These are phyloP conservation scores for Ambrosiella beaveri DNA, from an alignment of 2,329 filamentous ascomycete genomes.

Conservation along the genomic window DNA sequence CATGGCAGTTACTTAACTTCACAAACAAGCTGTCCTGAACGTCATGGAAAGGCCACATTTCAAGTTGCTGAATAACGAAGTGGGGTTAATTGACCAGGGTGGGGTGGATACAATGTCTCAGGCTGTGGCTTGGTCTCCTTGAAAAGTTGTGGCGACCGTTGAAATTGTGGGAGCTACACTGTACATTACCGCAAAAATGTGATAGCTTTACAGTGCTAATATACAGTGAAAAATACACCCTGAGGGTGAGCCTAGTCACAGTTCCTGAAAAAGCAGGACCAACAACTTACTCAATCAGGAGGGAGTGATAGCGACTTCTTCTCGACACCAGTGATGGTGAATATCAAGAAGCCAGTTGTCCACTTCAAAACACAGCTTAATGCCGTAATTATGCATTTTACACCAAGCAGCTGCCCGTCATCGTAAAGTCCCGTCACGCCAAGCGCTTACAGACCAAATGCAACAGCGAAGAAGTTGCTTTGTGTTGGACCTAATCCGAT, in stretches of 20 bases:
- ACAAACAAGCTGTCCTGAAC: conserved; percentile 11
- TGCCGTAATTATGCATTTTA: no score
- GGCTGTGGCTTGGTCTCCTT: neutral
- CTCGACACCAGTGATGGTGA: neutral
- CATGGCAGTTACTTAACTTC: neutral
- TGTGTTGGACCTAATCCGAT: neutral
- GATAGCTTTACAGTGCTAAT: neutral
- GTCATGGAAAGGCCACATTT: conserved; percentile 29
- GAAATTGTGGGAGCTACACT: neutral
- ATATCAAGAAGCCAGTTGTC: neutral
- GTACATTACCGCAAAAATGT: neutral
- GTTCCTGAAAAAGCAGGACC: no score
- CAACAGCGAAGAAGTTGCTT: neutral
- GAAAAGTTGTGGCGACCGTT: neutral
- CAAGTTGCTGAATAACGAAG: conserved; percentile 18
- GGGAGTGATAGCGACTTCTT: neutral
- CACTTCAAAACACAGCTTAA: neutral
- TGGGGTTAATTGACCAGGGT: neutral
- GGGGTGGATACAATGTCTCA: conserved; percentile 1
- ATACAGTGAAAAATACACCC: neutral
- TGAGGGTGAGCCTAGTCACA: neutral
- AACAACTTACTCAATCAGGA: neutral
- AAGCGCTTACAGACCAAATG: neutral
- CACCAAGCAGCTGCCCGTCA: no score
- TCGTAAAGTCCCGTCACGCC: neutral